Percentiles rank a stretch among this genome's conserved stretches.
phyloP scores from a whole-genome alignment of 108 stramenopile species.

The Skeletonema menzelii region DNA sequence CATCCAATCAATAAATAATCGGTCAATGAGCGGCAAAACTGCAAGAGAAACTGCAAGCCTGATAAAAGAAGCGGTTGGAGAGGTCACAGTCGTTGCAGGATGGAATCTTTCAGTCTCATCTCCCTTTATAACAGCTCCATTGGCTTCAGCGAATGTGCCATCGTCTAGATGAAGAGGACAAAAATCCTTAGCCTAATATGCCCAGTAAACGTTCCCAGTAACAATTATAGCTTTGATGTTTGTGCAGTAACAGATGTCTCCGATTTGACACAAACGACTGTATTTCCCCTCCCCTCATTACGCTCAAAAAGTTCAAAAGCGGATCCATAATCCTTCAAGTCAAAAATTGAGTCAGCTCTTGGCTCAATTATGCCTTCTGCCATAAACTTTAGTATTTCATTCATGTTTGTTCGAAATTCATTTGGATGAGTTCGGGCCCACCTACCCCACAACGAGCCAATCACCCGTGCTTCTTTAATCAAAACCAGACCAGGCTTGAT shows the following conservation, averaged over 20 bases:
- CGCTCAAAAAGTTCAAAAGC: conserved; percentile 74
- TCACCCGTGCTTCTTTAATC: conserved; percentile 54
- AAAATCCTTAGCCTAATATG: neutral
- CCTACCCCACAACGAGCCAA: conserved; percentile 70
- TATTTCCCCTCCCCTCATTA: conserved; percentile 60
- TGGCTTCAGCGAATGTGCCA: neutral
- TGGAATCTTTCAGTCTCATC: neutral
- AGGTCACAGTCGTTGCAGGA: neutral
- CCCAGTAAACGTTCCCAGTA: neutral
- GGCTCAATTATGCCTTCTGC: conserved; percentile 57
- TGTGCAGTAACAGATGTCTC: conserved; percentile 4
- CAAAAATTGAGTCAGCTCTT: conserved; percentile 59
- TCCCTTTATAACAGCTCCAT: neutral
- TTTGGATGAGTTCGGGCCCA: conserved; percentile 57
- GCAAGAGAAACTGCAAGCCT: neutral
- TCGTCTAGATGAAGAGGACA: neutral
- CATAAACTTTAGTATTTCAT: conserved; percentile 56
- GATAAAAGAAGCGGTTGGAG: neutral
- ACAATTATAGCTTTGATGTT: conserved; percentile 1
- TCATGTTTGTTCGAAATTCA: conserved; percentile 54
- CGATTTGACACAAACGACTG: conserved; percentile 40
- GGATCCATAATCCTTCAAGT: conserved; percentile 46
- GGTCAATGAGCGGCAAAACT: neutral
- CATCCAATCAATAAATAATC: neutral
- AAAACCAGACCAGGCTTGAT: conserved; percentile 57